These are phyloP conservation scores for Rusavskia elegans DNA, from an alignment of 495 filamentous ascomycete species.

Conservation along the genomic window DNA sequence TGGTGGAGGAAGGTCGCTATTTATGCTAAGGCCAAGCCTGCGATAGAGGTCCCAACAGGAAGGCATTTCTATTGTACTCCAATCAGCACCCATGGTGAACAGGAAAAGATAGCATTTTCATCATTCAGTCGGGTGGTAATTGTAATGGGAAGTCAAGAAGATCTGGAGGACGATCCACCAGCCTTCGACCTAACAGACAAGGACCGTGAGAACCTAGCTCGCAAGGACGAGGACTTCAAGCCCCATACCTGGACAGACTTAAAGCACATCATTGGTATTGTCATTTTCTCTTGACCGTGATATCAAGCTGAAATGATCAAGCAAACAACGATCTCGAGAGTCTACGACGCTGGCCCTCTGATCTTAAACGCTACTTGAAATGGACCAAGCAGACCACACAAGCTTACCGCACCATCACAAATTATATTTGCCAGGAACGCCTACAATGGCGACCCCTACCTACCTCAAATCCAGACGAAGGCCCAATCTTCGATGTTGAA, in stretches of 20 bases:
- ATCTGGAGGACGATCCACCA: neutral
- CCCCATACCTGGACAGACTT: conserved; percentile 43
- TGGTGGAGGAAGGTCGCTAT: no score
- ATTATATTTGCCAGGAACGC: conserved; percentile 57
- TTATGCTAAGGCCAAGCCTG: no score
- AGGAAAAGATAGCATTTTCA: no score
- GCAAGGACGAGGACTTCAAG: conserved; percentile 41
- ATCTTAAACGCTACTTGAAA: conserved; percentile 65
- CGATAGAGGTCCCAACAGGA: no score
- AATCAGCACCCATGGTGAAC: no score
- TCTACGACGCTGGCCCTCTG: conserved; percentile 69
- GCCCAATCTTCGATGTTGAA: conserved; percentile 38
- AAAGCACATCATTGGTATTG: conserved; percentile 36
- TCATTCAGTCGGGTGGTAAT: neutral
- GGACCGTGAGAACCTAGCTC: conserved; percentile 38
- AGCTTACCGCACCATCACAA: conserved; percentile 60
- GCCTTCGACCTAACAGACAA: conserved; percentile 37
- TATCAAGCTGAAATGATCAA: conserved; percentile 15
- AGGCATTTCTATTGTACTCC: no score
- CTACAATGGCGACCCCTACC: conserved; percentile 43
- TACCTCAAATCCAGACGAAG: conserved; percentile 32
- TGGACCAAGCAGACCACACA: conserved; percentile 58
- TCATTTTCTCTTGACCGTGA: neutral
- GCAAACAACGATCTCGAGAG: conserved; percentile 56
- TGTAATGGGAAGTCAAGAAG: neutral